Evolutionary conservation across 1,284 basidiomycete species (phyloP).

Genomic region (Moesziomyces parantarcticus): DNA sequence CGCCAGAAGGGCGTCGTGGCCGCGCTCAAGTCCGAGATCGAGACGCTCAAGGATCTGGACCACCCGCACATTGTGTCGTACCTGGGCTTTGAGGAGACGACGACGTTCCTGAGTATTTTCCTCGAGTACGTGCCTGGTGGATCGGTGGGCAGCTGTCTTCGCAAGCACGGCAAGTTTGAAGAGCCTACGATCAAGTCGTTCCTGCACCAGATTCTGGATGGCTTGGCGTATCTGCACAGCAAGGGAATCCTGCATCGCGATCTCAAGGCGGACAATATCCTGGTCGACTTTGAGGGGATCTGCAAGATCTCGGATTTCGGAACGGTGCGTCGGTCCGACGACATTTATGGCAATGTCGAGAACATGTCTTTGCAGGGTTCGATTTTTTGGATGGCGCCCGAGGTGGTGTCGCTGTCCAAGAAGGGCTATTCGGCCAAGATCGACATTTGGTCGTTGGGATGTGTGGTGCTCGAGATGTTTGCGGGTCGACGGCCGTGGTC

Average conservation of each 20-base stretch:
- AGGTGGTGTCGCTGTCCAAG: conserved; percentile 85
- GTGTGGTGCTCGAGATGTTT: conserved; percentile 98
- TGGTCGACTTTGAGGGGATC: conserved; percentile 89
- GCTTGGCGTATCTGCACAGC: conserved; percentile 91
- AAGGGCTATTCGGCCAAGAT: conserved; percentile 91
- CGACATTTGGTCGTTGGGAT: conserved; percentile 98
- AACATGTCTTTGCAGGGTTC: conserved; percentile 89
- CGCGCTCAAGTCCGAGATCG: conserved; percentile 91
- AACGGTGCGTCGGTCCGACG: conserved; percentile 70
- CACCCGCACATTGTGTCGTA: conserved; percentile 98
- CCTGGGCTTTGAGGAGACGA: conserved; percentile 88
- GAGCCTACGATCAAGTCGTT: conserved; percentile 93
- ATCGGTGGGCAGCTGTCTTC: conserved; percentile 89
- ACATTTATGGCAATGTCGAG: conserved; percentile 83
- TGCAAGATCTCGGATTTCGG: conserved; percentile 99
- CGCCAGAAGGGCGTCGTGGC: conserved; percentile 88
- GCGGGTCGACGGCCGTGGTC: conserved; percentile 93
- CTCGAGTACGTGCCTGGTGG: conserved; percentile 83
- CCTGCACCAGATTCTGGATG: conserved; percentile 88
- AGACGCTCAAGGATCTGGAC: conserved; percentile 91
- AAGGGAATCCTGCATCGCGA: conserved; percentile 94
- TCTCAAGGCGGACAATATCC: conserved; percentile 97
- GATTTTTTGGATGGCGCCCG: conserved; percentile 99
- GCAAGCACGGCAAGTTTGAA: conserved; percentile 91
- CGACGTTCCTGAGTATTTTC: conserved; percentile 93